Percentiles rank a stretch among this genome's conserved stretches.
phyloP scores from a whole-genome alignment of 495 filamentous ascomycete species.

The Pseudoneurospora amorphoporcata region DNA sequence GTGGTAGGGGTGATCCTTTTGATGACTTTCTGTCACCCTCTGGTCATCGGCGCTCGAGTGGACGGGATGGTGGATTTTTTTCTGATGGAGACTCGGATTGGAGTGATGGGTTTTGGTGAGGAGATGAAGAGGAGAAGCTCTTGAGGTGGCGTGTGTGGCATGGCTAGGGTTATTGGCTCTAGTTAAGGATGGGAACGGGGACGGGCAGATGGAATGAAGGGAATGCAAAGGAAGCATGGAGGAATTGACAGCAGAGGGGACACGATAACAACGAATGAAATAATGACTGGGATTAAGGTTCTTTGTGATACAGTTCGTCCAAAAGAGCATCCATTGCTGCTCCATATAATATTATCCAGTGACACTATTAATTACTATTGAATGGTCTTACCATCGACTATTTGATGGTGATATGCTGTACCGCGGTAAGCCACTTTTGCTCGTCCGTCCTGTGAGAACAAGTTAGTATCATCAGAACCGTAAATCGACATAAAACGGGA shows the following conservation, averaged over 20 bases:
- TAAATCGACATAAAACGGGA: not conserved
- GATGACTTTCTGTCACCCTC: not conserved
- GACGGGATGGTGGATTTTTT: not conserved
- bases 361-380: not conserved
- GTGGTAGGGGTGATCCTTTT: not conserved
- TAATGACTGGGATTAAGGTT: not conserved
- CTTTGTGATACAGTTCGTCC: not conserved
- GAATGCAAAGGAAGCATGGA: not conserved
- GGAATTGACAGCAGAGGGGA: not conserved
- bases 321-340: not conserved
- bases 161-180: not conserved
- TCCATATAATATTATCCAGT: not conserved
- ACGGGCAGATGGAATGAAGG: not conserved
- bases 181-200: not conserved
- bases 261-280: not conserved
- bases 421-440: slow-evolving; percentile 81
- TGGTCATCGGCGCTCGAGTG: not conserved
- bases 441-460: slow-evolving; percentile 55
- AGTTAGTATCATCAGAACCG: slow-evolving; percentile 8
- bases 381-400: slow-evolving; percentile 4
- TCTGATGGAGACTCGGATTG: not conserved
- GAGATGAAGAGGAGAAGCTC: not conserved
- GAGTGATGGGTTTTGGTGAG: not conserved
- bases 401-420: slow-evolving; percentile 31
- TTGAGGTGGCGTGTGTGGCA: not conserved